Conservation (phyloP, 345 rosid species). For the Gynandropsis gynandra region DNA sequence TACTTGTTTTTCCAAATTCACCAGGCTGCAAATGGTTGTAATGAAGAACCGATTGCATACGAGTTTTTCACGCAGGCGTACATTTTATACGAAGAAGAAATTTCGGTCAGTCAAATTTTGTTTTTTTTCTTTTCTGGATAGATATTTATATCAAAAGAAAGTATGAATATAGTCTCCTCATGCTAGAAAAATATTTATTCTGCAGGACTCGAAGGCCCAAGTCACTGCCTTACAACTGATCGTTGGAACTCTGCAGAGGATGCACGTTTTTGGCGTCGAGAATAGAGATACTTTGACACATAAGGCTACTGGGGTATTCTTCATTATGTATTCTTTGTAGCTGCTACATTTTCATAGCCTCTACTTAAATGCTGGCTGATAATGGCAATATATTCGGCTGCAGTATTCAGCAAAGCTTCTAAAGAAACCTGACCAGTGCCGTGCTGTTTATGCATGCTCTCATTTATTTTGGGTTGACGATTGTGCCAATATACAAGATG, state of each 20-base stretch:
- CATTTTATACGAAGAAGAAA: constrained; percentile 90
- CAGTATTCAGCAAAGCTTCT: constrained; percentile 97
- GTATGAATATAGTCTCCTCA: neutral
- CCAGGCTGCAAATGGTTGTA: constrained; percentile 91
- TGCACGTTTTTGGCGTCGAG: constrained; percentile 87
- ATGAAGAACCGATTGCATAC: constrained; percentile 78
- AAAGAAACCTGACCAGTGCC: constrained; percentile 98
- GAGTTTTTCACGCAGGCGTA: constrained; percentile 96
- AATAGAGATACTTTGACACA: constrained; percentile 88
- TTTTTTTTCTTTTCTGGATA: neutral
- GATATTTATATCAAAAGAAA: neutral
- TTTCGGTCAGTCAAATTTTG: constrained; percentile 63
- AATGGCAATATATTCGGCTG: constrained; percentile 18
- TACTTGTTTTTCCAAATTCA: constrained; percentile 11
- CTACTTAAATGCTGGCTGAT: constrained; percentile 23
- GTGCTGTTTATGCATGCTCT: constrained; percentile 93
- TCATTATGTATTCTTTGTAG: too few species aligned
- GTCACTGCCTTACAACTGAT: constrained; percentile 82
- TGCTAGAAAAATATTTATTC: constrained; percentile 8
- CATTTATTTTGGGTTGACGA: constrained; percentile 97
- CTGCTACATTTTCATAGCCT: constrained; percentile 14
- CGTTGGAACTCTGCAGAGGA: constrained; percentile 94
- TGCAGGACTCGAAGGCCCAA: constrained; percentile 92
- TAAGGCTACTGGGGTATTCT: constrained; percentile 98
- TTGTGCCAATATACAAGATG: constrained; percentile 80